Base-by-base conservation (phyloP, 257 asterid genomes). In the Solanum chiquidenum region DNA sequence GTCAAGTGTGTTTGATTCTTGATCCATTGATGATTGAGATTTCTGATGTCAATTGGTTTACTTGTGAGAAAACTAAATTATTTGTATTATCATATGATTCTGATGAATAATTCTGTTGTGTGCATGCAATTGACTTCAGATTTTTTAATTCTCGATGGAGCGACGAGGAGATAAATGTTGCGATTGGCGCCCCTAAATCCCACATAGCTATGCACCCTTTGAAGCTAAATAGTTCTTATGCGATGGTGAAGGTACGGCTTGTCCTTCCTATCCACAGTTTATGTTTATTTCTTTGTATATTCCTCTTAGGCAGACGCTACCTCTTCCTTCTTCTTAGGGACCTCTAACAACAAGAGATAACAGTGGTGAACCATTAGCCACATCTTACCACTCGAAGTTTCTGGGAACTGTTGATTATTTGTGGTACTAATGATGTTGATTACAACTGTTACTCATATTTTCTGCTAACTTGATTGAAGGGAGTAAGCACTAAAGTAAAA, bases 301-400 rank as follows among this genome's bases (percentile, higher is more conserved):
- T 66, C 83, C 79, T 46, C 71, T 9, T 60, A 27, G 72, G n/a
- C 40, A 58, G 84, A 14, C 11, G 16, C 88, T 87, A 42, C 74
- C 80, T 18, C 74, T 35, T 87, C 69, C 79, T 42, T 73, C 23
- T 58, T 87, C 83, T 71, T 62, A 89, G 92, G 90, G 89, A 34
- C 73, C 89, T 89, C 10, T 68, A 33, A 86, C 58, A 87, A 89
- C 92, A 84, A 88, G 92, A 66, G 89, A 55, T 86, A 35, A 68
- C 62, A 68, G 35, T 44, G 90, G 90, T 77, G 93, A 89, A 64
- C 93, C 93, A 79, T 85, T 86, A 87, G 93, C 90, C 83, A 91
- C 92, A 35, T 91, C 93, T 68, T 91, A 86, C 90, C 93, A 91
- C 89, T 89, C 92, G n/a, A 91, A 89, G 38, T 91, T 91, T 87